Evolutionary conservation across 106 monocot genomes (phyloP).

Genomic region (Dendrobium chrysotoxum): DNA sequence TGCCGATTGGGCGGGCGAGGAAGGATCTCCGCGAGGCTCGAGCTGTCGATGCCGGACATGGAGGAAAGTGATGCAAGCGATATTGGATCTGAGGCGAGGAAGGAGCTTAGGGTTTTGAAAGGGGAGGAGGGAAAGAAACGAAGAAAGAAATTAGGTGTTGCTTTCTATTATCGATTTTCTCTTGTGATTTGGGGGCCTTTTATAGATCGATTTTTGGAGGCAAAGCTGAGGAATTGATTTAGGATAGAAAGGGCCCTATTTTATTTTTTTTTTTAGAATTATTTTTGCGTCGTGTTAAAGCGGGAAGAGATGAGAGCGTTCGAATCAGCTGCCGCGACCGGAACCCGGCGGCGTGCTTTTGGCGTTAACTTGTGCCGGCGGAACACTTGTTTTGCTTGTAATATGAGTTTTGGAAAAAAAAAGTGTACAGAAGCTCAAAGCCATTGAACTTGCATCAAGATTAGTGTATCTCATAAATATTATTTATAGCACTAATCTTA

Average conservation of each 20-base stretch:
- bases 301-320: conserved; percentile 4
- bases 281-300: conserved; percentile 1
- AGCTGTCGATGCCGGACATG: conserved; percentile 7
- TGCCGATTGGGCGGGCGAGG: background rate
- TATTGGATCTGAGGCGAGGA: background rate
- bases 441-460: no score
- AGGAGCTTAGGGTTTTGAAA: conserved; percentile 12
- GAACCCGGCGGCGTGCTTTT: background rate
- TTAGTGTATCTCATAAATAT: no score
- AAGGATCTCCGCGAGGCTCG: conserved; percentile 4
- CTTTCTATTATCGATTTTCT: background rate
- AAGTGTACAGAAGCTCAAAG: no score
- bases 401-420: no score
- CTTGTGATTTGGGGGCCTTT: background rate
- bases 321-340: background rate
- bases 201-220: conserved; percentile 3
- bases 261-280: background rate
- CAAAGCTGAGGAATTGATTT: conserved; percentile 1
- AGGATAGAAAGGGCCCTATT: background rate
- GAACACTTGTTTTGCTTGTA: background rate
- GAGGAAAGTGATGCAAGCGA: background rate
- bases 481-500: no score
- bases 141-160: background rate
- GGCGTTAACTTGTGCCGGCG: conserved; percentile 3
- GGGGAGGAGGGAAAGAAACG: background rate